Conservation (phyloP, 352 stramenopile genomes). For the Aphanomyces cochlioides region DNA sequence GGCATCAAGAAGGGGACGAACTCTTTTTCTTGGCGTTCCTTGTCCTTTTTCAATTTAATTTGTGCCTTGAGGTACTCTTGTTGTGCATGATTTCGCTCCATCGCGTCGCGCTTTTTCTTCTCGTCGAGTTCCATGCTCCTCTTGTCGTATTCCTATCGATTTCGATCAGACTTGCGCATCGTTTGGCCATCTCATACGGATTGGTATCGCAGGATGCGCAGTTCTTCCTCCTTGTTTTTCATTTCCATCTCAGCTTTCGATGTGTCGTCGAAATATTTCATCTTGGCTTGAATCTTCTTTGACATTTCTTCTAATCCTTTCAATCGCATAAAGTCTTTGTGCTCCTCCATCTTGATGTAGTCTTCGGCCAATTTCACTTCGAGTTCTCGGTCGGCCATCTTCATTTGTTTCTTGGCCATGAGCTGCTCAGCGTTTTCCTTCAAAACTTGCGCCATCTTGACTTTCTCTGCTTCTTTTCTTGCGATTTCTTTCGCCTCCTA, state of each 20-base stretch:
- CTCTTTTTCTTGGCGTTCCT: constrained; percentile 47
- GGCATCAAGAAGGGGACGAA: background rate
- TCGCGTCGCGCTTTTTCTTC: constrained; percentile 53
- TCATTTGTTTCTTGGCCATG: constrained; percentile 51
- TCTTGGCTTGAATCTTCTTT: constrained; percentile 71
- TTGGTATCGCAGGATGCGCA: constrained; percentile 58
- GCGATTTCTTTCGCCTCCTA: constrained; percentile 41
- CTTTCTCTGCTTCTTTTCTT: constrained; percentile 56
- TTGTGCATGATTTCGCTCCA: constrained; percentile 45
- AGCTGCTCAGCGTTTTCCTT: constrained; percentile 63
- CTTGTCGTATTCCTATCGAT: constrained; percentile 46
- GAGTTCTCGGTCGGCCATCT: constrained; percentile 49
- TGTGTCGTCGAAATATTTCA: constrained; percentile 83
- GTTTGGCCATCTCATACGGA: background rate
- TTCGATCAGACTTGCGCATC: background rate
- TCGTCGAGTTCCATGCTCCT: constrained; percentile 52
- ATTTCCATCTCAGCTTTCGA: constrained; percentile 62
- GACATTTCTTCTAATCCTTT: constrained; percentile 69
- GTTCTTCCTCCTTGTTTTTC: constrained; percentile 59
- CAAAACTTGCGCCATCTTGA: constrained; percentile 52
- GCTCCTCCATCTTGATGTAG: constrained; percentile 70
- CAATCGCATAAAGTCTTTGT: constrained; percentile 55
- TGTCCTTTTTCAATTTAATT: constrained; percentile 66
- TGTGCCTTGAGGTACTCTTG: constrained; percentile 56
- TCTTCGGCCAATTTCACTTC: constrained; percentile 66